Base-by-base conservation (phyloP, 371 early-diverging fungal genomes). In the Rhizopus stolonifer region DNA sequence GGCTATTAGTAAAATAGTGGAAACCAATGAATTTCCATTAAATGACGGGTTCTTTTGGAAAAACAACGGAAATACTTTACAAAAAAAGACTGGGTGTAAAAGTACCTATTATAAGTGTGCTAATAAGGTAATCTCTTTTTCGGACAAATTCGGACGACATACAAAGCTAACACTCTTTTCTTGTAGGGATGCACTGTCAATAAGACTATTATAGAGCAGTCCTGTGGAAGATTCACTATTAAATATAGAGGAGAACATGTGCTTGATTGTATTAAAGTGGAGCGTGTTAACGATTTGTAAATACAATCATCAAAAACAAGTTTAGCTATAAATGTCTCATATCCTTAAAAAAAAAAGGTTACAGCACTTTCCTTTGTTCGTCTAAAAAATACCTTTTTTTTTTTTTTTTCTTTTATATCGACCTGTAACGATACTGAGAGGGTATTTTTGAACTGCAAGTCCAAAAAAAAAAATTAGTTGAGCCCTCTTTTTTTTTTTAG, bases 211-310 rank as follows among this genome's bases (percentile, higher is more conserved):
- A 71, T 76, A 9, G 73, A 73, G 40, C 70, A 70, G 46, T 65
- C 67, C 44, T 62, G 61, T 53, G 74, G 77, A 14, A 72, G 65
- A 14, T 80, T 64, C 51, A 47, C 72, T 32, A 77, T 77, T 32
- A 80, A 80, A 54, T 77, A 77, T 58, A 65, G 80, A 43, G 80
- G 80, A 23, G 68, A 75, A 25, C 80, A 80, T 64, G 49, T 75
- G 23, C 54, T 60, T 25, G 72, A 69, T 36, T 80, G 80, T 46
- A 56, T 61, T 19, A 51, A 64, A 52, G 59, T 67, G 23, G 58
- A 61, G 21, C 61, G 58, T 19, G 61, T 65, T 18, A 46, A 43
- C 48, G 61, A 65, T 46, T 53, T 61, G 48, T 65, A 61, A 57
- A 59, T 58, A 49, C n/a, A n/a, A n/a, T n/a, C n/a, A n/a, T n/a